phyloP scores from a whole-genome alignment of 1,139 yeast species.

The Kazachstania sp. region DNA sequence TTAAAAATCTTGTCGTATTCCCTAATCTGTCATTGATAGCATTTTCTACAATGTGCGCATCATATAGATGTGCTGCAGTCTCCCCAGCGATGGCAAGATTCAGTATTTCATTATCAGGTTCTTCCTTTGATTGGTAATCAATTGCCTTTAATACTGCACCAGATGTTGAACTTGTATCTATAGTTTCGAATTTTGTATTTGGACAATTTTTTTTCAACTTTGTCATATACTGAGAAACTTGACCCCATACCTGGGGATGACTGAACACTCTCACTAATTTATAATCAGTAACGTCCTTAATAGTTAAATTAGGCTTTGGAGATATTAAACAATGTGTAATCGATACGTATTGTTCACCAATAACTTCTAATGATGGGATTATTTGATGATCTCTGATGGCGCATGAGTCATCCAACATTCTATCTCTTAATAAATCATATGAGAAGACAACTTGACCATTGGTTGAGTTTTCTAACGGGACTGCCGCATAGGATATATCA shows the following conservation, averaged over 20 bases:
- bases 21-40: slow-evolving; percentile 62
- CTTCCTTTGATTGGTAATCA: slow-evolving; percentile 9
- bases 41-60: slow-evolving; percentile 46
- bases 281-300: slow-evolving; percentile 29
- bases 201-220: slow-evolving; percentile 40
- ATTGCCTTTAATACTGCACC: slow-evolving; percentile 66
- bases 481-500: slow-evolving; percentile 60
- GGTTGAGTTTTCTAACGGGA: slow-evolving; percentile 90
- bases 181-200: slow-evolving; percentile 34
- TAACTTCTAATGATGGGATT: slow-evolving; percentile 39
- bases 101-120: slow-evolving; percentile 15
- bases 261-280: slow-evolving; percentile 58
- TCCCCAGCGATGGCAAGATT: slow-evolving; percentile 51
- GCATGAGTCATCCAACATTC: slow-evolving; percentile 33
- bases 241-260: slow-evolving; percentile 99
- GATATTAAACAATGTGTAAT: slow-evolving; percentile 73
- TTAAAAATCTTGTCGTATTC: slow-evolving; percentile 79
- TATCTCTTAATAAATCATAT: slow-evolving; percentile 68
- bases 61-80: slow-evolving; percentile 57
- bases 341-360: slow-evolving; percentile 74
- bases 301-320: slow-evolving; percentile 29
- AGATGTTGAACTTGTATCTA: slow-evolving; percentile 74
- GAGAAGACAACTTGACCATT: slow-evolving; percentile 83
- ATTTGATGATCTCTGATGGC: slow-evolving; percentile 11
- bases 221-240: slow-evolving; percentile 52